Evolutionary conservation across 768 basidiomycete species (phyloP).

Genomic region (Naganishia onofrii): DNA sequence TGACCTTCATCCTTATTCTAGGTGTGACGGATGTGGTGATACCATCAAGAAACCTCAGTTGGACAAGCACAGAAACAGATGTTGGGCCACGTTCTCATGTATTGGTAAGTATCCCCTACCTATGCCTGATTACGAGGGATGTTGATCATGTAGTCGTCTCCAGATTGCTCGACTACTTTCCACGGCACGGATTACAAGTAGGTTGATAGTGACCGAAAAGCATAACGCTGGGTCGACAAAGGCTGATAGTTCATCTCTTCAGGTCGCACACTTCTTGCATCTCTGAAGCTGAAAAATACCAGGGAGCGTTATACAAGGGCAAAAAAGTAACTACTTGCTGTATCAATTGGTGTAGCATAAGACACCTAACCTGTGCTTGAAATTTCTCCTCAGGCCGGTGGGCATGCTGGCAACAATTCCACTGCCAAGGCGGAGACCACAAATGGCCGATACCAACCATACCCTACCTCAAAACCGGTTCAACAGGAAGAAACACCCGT

Average conservation of each 20-base stretch:
- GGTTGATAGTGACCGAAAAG: neutral
- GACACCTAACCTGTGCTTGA: conserved; percentile 1
- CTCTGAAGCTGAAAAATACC: conserved; percentile 88
- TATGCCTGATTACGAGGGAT: neutral
- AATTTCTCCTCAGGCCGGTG: neutral
- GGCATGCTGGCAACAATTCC: conserved; percentile 10
- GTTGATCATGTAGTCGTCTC: conserved; percentile 59
- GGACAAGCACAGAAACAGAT: conserved; percentile 63
- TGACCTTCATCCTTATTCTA: conserved; percentile 41
- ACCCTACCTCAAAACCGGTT: conserved; percentile 14
- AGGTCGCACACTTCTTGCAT: conserved; percentile 70
- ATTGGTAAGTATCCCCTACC: conserved; percentile 38
- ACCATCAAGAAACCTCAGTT: conserved; percentile 92
- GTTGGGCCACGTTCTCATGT: conserved; percentile 49
- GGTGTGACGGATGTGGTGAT: conserved; percentile 79
- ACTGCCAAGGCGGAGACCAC: conserved; percentile 12
- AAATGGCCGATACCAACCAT: conserved; percentile 24
- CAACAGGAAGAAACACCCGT: neutral
- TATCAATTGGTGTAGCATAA: neutral
- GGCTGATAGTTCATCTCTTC: neutral
- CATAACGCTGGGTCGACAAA: neutral
- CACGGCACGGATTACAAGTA: conserved; percentile 71
- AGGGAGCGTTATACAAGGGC: conserved; percentile 80
- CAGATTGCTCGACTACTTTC: conserved; percentile 87
- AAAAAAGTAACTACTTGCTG: conserved; percentile 56